Percentiles rank a stretch among this genome's conserved stretches.
phyloP scores from a whole-genome alignment of 257 asterid genomes.

The Ocimum tenuiflorum region DNA sequence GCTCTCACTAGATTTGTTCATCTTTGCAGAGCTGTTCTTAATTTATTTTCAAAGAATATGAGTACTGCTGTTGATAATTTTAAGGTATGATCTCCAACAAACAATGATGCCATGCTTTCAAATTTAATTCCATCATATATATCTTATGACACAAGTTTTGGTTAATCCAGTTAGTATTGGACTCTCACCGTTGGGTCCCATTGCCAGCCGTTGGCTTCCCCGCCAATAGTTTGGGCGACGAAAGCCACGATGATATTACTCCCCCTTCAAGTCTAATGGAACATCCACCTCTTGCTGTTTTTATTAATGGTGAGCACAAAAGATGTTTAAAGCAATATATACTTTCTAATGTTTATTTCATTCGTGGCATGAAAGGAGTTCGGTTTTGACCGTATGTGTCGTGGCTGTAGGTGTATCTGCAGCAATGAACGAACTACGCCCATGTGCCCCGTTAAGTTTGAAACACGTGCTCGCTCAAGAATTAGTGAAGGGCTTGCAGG shows the following conservation, averaged over 20 bases:
- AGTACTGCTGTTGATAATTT: conserved; percentile 82
- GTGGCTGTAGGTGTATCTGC: conserved; percentile 75
- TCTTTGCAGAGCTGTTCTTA: conserved; percentile 77
- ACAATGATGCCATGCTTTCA: not conserved
- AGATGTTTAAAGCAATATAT: not conserved
- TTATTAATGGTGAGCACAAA: conserved; percentile 52
- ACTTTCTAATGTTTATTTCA: not conserved
- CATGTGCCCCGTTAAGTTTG: conserved; percentile 85
- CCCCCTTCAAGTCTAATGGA: conserved; percentile 97
- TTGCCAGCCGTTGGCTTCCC: conserved; percentile 95
- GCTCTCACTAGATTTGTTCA: conserved; percentile 19
- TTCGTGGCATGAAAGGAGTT: not conserved
- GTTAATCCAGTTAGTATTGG: conserved; percentile 71
- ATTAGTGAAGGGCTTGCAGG: conserved; percentile 46
- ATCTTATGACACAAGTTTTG: conserved; percentile 14
- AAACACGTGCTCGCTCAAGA: conserved; percentile 52
- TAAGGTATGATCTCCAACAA: conserved; percentile 48
- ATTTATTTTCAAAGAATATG: conserved; percentile 81
- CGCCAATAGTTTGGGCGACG: conserved; percentile 62
- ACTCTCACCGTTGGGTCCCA: conserved; percentile 77
- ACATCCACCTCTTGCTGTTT: conserved; percentile 96
- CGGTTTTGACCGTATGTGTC: not conserved
- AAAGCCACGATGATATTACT: conserved; percentile 61
- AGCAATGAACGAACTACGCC: conserved; percentile 94
- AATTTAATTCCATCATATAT: not conserved